Base-by-base conservation (phyloP, 495 filamentous ascomycete genomes). In the Annulohypoxylon moriforme region DNA sequence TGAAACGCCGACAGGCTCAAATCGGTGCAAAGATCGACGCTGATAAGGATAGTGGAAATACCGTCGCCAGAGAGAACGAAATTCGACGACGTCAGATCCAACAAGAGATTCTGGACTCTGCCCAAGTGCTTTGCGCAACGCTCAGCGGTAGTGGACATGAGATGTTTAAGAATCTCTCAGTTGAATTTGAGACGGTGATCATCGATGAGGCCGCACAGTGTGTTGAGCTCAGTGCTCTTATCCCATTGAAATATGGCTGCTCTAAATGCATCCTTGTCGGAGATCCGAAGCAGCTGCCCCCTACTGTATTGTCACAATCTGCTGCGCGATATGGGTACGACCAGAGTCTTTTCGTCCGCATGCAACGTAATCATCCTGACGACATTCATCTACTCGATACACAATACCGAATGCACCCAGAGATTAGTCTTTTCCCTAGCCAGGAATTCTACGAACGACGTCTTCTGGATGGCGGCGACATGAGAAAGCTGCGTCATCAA, bases 161-260 rank as follows among this genome's bases (percentile, higher is more conserved):
- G 56, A 97, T 99, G 90, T 97, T 99, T 83, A 94, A 94, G 80
- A 90, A 90, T 71, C 81, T 98, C 55, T 94, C 92, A 72, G 93
- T 98, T 58, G 96, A 98, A 78, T 98, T 99, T 69, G 96, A 99
- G 80, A 98, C 96, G 0, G 96, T 99, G 68, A 91, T 99, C 75
- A 97, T 99, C 74, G 96, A 99, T 74, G 96, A 99, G 84, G 96
- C 96, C 1, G 96, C 96, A 18, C 96, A 99, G 83, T 99, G 94
- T 67, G 96, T 99, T 69, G 96, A 99, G 81, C 85, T 99, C 78
- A 97, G 94, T 74, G 94, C 96, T 16, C 87, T 99, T 20, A 99
- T 99, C 69, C 96, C 96, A 5, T 86, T 99, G 25, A 99, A 99
- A 79, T 99, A 98, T 74, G 96, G 96, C 20, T 97, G 94, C 78